Conservation (phyloP, 768 basidiomycete species). For the Pleurotus tuoliensis region DNA sequence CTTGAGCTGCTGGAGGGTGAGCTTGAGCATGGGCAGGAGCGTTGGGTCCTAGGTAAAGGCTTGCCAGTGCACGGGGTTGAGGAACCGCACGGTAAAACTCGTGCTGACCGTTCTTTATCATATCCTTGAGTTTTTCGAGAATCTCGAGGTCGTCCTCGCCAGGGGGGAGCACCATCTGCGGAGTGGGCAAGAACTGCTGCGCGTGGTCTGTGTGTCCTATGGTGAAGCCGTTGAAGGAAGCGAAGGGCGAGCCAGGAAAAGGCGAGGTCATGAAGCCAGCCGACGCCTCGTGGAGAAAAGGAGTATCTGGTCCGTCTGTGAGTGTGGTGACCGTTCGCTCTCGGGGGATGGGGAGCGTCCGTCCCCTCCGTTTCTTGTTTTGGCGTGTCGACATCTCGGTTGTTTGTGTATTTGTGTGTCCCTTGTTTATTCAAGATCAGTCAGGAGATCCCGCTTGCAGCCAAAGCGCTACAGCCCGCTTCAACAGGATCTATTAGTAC, state of each 20-base stretch:
- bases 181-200: constrained; percentile 20
- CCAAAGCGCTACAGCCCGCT: no score
- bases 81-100: constrained; percentile 65
- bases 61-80: constrained; percentile 59
- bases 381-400: constrained; percentile 51
- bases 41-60: constrained; percentile 58
- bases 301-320: constrained; percentile 53
- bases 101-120: constrained; percentile 71
- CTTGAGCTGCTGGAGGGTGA: constrained; percentile 13
- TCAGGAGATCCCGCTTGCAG: background rate
- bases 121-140: constrained; percentile 69
- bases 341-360: constrained; percentile 48
- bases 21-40: constrained; percentile 14
- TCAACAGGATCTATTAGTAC: no score
- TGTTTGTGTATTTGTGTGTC: background rate
- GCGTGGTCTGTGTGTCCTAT: constrained; percentile 23
- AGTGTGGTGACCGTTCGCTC: constrained; percentile 69
- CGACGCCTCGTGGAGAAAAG: constrained; percentile 51
- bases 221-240: constrained; percentile 31
- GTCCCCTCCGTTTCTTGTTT: constrained; percentile 62
- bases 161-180: constrained; percentile 33
- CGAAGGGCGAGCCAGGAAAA: constrained; percentile 36
- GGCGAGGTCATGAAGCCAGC: constrained; percentile 34
- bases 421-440: background rate
- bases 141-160: constrained; percentile 69